Evolutionary conservation across 768 basidiomycete genomes (phyloP), one percentile per base, ranked within the genome.

Genomic region (Mycena rebaudengoi): DNA sequence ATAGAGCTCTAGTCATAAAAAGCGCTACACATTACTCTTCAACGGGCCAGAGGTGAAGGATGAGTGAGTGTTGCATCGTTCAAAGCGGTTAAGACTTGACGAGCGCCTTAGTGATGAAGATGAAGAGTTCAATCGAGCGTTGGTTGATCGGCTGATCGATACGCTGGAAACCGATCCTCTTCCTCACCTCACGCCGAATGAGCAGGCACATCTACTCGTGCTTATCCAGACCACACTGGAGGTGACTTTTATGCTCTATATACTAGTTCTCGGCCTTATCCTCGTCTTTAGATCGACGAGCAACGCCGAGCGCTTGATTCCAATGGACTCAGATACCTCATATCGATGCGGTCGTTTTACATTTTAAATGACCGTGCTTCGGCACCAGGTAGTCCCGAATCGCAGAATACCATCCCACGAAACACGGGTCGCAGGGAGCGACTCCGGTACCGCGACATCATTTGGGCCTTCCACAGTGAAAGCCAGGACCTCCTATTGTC

Each of bases 381-480:
- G 12, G 76, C 71, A 4, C 80, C 82, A 1, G 82, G 78, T 46
- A 83, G 84, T 44, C 85, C 85, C 33, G 72, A 75, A 23, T 84
- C 84, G 8, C 79, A 75, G 2, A 80, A 75, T 32, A 66, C 74
- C 1, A 72, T 80, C 14, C 80, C 80, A n/a, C 78, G 79, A 33
- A 78, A 78, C 65, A 83, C 86, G 39, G 88, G 84, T 28, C 83
- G 86, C 69, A 80, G 94, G 69, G 88, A 91, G 71, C 85, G 94
- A n/a, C 82, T 97, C 46, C 88, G 94, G 21, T 96, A 92, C 75
- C 88, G 98, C 32, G 97, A 99, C 75, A 94, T 98, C 80, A 84
- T 98, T 26, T 99, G 97, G 96, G 97, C 96, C 0, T 96, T 91
- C 73, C 92, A 98, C 69, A 98, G 96, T 71, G 95, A 98, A 76